Percentiles rank a stretch among this genome's conserved stretches.
These are phyloP conservation scores for Sporisorium scitamineum DNA, from an alignment of 1,284 basidiomycete species.

Conservation along the genomic window DNA sequence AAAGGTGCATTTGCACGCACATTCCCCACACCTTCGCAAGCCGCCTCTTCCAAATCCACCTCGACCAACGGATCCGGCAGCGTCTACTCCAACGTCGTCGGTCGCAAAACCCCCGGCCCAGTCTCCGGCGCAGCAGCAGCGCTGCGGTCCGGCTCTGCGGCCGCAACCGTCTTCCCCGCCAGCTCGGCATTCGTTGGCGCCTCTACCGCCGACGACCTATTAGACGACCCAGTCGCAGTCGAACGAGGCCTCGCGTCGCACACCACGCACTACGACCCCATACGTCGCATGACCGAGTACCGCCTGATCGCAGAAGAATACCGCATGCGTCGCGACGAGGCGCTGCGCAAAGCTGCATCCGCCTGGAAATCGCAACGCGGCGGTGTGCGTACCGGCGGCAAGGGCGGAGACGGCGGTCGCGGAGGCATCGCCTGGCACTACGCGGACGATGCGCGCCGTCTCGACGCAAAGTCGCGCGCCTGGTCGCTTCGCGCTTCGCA, in stretches of 20 bases:
- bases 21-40: conserved; percentile 43
- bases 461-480: conserved; percentile 65
- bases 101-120: conserved; percentile 27
- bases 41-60: conserved; percentile 9
- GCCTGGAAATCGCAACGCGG: conserved; percentile 47
- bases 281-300: conserved; percentile 51
- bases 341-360: conserved; percentile 61
- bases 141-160: conserved; percentile 31
- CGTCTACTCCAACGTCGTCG: conserved; percentile 37
- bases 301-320: conserved; percentile 59
- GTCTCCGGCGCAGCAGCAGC: conserved; percentile 36
- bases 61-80: conserved; percentile 4
- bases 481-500: conserved; percentile 67
- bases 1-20: conserved; percentile 28
- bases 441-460: conserved; percentile 68
- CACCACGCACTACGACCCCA: conserved; percentile 36
- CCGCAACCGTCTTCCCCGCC: conserved; percentile 52
- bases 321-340: conserved; percentile 63
- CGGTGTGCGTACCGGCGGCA: conserved; percentile 36
- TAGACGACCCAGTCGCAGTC: conserved; percentile 26
- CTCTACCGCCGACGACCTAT: conserved; percentile 5
- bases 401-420: conserved; percentile 32
- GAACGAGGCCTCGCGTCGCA: conserved; percentile 31
- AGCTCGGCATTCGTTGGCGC: conserved; percentile 37
- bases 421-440: conserved; percentile 60